Base-by-base conservation (phyloP, 139 green algal genomes). In the Tetraselmis chui region DNA sequence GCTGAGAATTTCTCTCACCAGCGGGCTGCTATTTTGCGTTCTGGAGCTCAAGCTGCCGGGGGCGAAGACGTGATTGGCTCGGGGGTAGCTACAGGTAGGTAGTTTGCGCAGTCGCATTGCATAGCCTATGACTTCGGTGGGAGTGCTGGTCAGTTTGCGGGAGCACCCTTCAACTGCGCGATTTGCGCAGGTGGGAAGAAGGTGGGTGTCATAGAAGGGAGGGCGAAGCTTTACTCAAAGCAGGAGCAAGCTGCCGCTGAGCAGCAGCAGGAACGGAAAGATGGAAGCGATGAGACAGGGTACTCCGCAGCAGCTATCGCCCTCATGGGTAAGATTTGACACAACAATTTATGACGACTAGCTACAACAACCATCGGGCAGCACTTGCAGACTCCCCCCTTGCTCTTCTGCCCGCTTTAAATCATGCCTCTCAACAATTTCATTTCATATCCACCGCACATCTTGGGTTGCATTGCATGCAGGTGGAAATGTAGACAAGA, bases 301-400 rank as follows among this genome's bases (percentile, higher is more conserved):
- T 89, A 85, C 78, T 90, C 86, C 26, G 86, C 88, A 59, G 86
- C 84, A 29, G 87, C 91, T 79, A 85, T 93, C 75, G 91, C 91
- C 5, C 90, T 94, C 88, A 86, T 94, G 81, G 91, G 90, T 28
- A 85, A 86, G n/a, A 85, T 87, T 25, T n/a, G n/a, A n/a, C n/a
- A n/a, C n/a, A n/a, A n/a, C n/a, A n/a, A n/a, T n/a, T n/a, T n/a
- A n/a, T n/a, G n/a, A n/a, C n/a, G n/a, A n/a, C n/a, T n/a, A n/a
- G n/a, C n/a, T n/a, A n/a, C n/a, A n/a, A n/a, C n/a, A n/a, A n/a
- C n/a, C n/a, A n/a, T n/a, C n/a, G n/a, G n/a, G n/a, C n/a, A n/a
- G n/a, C n/a, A n/a, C n/a, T n/a, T n/a, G n/a, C n/a, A n/a, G n/a
- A n/a, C n/a, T n/a, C n/a, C n/a, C n/a, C n/a, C n/a, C n/a, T n/a